Percentiles rank a stretch among this genome's conserved stretches.
phyloP scores from a whole-genome alignment of 352 stramenopile genomes.

The Aphanomyces invadans region DNA sequence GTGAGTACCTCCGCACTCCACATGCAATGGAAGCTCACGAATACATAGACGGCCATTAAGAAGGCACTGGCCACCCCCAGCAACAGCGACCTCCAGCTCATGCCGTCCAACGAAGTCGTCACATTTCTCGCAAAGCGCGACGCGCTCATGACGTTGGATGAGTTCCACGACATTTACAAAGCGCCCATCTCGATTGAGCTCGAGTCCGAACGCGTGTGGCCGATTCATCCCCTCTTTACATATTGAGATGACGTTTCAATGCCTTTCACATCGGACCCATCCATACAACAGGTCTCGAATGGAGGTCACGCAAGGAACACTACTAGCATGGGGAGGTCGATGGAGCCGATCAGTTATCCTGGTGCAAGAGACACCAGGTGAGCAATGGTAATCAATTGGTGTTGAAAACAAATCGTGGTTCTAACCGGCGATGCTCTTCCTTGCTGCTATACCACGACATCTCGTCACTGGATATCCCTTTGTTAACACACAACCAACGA shows the following conservation, averaged over 20 bases:
- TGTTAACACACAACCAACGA: not conserved
- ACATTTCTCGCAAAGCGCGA: conserved; percentile 44
- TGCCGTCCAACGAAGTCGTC: conserved; percentile 49
- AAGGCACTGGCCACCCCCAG: conserved; percentile 9
- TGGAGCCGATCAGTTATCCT: too few relatives aligned
- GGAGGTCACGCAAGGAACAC: too few relatives aligned
- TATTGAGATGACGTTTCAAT: too few relatives aligned
- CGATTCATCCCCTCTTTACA: conserved; percentile 54
- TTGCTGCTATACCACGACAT: too few relatives aligned
- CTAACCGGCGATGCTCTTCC: too few relatives aligned
- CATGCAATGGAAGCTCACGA: not conserved
- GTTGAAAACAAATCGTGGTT: too few relatives aligned
- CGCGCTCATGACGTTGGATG: conserved; percentile 56
- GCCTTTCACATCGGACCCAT: too few relatives aligned
- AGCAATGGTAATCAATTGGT: too few relatives aligned
- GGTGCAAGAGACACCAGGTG: too few relatives aligned
- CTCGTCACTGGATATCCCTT: too few relatives aligned
- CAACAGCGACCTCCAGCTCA: conserved; percentile 54
- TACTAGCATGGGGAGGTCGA: too few relatives aligned
- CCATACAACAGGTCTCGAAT: too few relatives aligned
- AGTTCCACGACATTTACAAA: conserved; percentile 44
- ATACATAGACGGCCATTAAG: conserved; percentile 7
- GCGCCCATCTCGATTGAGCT: conserved; percentile 41
- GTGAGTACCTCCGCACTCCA: conserved; percentile 18
- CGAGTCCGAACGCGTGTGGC: conserved; percentile 69